Conservation (phyloP, 2,329 filamentous ascomycete species). For the Pezicula carpinea region DNA sequence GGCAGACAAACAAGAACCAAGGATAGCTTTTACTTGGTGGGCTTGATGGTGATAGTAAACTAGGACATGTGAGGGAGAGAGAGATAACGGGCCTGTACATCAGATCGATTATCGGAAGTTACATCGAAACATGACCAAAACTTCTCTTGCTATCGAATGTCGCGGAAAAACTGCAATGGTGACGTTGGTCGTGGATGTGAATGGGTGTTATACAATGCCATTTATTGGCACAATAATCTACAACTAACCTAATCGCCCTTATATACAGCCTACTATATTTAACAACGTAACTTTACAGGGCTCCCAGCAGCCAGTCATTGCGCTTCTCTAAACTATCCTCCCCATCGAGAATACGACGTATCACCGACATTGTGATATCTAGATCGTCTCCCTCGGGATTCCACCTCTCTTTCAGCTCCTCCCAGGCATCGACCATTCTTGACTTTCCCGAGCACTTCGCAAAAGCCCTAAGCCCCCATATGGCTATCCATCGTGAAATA, state of each 20-base stretch:
- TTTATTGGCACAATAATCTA: not conserved
- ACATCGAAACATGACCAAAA: not conserved
- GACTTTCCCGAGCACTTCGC: constrained; percentile 35
- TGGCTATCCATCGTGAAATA: constrained; percentile 56
- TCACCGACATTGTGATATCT: constrained; percentile 21
- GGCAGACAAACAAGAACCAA: constrained; percentile 36
- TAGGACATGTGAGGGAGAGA: not conserved
- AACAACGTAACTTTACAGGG: constrained; percentile 6
- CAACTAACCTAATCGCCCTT: not conserved
- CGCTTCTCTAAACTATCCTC: constrained; percentile 12
- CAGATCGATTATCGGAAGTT: not conserved
- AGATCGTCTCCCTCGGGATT: constrained; percentile 24
- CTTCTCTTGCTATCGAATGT: not conserved
- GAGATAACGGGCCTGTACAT: not conserved
- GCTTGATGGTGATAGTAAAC: not conserved
- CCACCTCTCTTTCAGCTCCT: constrained; percentile 27
- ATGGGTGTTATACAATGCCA: too few species aligned
- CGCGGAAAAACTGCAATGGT: not conserved
- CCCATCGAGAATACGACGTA: constrained; percentile 16
- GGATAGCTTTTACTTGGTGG: not conserved
- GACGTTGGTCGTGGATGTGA: too few species aligned
- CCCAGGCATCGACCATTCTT: constrained; percentile 24
- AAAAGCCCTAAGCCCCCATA: constrained; percentile 60
- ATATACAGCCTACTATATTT: not conserved
- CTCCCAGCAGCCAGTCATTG: constrained; percentile 17